Conservation (phyloP, 768 basidiomycete genomes). For the Boletus eberwhitei region DNA sequence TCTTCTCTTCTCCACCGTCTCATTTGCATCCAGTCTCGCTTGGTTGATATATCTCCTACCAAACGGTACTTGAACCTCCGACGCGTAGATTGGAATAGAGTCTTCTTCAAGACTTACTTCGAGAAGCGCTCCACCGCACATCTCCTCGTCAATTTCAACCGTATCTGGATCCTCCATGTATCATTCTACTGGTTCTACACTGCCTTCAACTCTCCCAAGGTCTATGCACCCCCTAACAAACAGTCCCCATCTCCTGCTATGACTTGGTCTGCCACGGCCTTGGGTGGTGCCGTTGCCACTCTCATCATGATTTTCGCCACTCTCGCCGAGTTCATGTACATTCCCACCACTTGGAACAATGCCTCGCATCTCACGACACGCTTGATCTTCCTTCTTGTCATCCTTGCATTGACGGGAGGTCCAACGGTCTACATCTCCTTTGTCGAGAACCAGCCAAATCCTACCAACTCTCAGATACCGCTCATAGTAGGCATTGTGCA, state of each 20-base stretch:
- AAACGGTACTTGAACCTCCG: conserved; percentile 93
- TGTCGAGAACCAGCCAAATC: conserved; percentile 61
- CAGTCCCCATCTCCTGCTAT: conserved; percentile 75
- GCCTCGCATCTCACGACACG: conserved; percentile 95
- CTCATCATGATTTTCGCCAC: conserved; percentile 93
- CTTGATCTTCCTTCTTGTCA: conserved; percentile 85
- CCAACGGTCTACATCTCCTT: conserved; percentile 92
- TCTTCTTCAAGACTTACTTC: conserved; percentile 98
- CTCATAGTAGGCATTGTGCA: conserved; percentile 92
- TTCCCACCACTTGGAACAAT: conserved; percentile 99
- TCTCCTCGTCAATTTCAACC: conserved; percentile 98
- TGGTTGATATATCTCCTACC: conserved; percentile 87
- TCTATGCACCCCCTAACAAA: conserved; percentile 74
- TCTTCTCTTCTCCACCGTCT: background rate
- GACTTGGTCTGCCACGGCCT: conserved; percentile 92
- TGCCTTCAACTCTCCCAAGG: conserved; percentile 91
- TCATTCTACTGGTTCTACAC: conserved; percentile 96
- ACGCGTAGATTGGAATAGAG: conserved; percentile 88
- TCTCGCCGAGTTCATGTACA: conserved; percentile 92
- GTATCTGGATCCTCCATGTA: conserved; percentile 96
- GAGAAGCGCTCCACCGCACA: conserved; percentile 94
- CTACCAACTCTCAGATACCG: conserved; percentile 60
- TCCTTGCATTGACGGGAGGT: conserved; percentile 87
- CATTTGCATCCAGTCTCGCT: conserved; percentile 59
- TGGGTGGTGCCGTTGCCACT: conserved; percentile 95